Evolutionary conservation across 164 flowering plant genomes (phyloP).

Genomic region (Tetrastigma voinierianum): DNA sequence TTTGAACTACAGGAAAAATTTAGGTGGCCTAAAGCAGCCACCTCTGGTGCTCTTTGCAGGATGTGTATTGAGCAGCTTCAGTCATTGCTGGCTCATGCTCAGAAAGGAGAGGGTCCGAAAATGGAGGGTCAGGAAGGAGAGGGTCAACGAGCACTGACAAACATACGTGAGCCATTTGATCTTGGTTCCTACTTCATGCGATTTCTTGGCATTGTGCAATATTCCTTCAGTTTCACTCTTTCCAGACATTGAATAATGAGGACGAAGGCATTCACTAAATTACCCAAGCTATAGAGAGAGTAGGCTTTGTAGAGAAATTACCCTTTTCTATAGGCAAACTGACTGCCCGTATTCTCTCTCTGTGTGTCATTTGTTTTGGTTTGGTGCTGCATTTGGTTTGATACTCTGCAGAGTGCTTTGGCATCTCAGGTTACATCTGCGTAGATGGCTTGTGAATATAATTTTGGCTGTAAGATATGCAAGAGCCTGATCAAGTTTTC

Average conservation of each 20-base stretch:
- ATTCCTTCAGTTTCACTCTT: slow-evolving; percentile 92
- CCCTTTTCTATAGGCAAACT: neutral
- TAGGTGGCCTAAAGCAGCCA: slow-evolving; percentile 86
- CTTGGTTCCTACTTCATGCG: slow-evolving; percentile 84
- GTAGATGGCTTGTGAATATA: no score
- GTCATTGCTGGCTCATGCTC: slow-evolving; percentile 68
- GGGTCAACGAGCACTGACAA: slow-evolving; percentile 30
- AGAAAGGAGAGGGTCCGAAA: slow-evolving; percentile 52
- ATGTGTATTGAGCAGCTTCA: slow-evolving; percentile 92
- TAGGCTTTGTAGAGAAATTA: slow-evolving; percentile 72
- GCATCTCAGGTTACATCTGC: neutral
- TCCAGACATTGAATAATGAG: slow-evolving; percentile 59
- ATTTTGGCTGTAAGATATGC: no score
- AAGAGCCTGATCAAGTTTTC: no score
- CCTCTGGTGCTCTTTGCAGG: slow-evolving; percentile 63
- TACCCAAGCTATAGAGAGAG: slow-evolving; percentile 72
- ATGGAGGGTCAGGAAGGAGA: slow-evolving; percentile 79
- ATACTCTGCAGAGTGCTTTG: neutral
- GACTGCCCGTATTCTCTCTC: no score
- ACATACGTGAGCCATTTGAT: slow-evolving; percentile 61
- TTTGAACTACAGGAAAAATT: slow-evolving; percentile 92
- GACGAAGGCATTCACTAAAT: slow-evolving; percentile 62
- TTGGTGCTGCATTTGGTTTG: slow-evolving; percentile 3
- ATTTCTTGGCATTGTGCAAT: slow-evolving; percentile 65
- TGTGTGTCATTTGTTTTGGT: neutral